Conservation (phyloP, 108 stramenopile genomes). For the Schizochytrium sp. region DNA sequence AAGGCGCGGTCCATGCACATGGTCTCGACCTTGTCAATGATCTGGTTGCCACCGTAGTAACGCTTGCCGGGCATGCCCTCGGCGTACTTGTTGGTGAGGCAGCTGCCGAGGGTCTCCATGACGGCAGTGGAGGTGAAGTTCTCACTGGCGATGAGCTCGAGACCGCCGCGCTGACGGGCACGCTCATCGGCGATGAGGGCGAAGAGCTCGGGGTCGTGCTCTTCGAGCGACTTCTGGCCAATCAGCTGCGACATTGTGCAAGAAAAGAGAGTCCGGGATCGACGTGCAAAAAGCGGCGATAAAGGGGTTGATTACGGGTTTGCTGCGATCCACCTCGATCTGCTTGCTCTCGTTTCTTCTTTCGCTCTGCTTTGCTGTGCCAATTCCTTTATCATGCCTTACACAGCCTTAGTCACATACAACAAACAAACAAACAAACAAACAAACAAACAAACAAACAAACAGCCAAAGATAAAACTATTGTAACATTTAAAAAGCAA, state of each 20-base stretch:
- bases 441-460: too few species aligned
- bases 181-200: slow-evolving; percentile 96
- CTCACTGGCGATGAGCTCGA: slow-evolving; percentile 99
- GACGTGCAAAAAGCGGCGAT: background rate
- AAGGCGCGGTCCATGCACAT: slow-evolving; percentile 95
- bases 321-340: background rate
- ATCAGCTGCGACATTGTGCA: slow-evolving; percentile 65
- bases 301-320: background rate
- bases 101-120: slow-evolving; percentile 97
- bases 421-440: too few species aligned
- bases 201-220: slow-evolving; percentile 94
- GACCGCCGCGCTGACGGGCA: slow-evolving; percentile 90
- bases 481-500: too few species aligned
- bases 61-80: slow-evolving; percentile 98
- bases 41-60: slow-evolving; percentile 96
- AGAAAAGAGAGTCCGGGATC: background rate
- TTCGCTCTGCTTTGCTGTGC: too few species aligned
- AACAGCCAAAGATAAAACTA: too few species aligned
- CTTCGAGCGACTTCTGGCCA: slow-evolving; percentile 88
- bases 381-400: too few species aligned
- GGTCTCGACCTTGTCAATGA: slow-evolving; percentile 82
- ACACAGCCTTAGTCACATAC: too few species aligned
- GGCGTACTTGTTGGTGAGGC: slow-evolving; percentile 99
- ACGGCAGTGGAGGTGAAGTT: slow-evolving; percentile 98
- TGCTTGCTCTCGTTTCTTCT: background rate